Evolutionary conservation across 148 eudicot genomes (phyloP), one percentile per base, ranked within the genome.

Genomic region (Salicornia ramosissima): DNA sequence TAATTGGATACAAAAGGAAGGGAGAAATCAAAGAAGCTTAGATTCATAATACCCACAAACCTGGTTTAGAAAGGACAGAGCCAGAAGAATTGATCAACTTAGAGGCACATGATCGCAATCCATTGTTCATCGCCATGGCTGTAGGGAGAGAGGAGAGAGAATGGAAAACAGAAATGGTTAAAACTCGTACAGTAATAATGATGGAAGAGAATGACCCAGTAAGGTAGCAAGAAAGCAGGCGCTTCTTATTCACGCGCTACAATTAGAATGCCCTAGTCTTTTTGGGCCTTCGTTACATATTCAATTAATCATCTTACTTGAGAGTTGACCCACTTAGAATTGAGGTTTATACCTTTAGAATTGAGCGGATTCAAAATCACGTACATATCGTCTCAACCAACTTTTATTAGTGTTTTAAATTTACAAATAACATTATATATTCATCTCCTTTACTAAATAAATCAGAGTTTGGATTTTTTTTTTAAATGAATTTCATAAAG

Each of bases 111-210:
- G 90, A 81, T 75, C 90, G 78, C 53, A 86, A 22, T 12, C 80
- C 87, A 67, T 75, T 81, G 80, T 73, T 88, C 89, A 87, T 71
- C 69, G 96, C 89, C 96, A 89, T 89, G 25, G 65, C 59, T 28
- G 52, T 49, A 19, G 57, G 24, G 39, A 29, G 68, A 15, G 67
- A 63, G 15, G 54, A 22, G 51, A 45, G 65, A 73, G 63, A 56
- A 47, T n/a, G 29, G 70, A 55, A 12, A 25, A 9, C 61, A 28
- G 40, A 63, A 40, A 64, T 61, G 49, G 57, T 54, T 26, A 24
- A 18, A 46, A 14, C 0, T 2, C 1, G 16, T 28, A 12, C 31
- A 14, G n/a, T n/a, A n/a, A n/a, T n/a, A n/a, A n/a, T n/a, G n/a
- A 39, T 4, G 26, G 6, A 19, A 6, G 30, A 45, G 53, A 71